Conservation (phyloP, 345 rosid genomes). For the Populus simonii region DNA sequence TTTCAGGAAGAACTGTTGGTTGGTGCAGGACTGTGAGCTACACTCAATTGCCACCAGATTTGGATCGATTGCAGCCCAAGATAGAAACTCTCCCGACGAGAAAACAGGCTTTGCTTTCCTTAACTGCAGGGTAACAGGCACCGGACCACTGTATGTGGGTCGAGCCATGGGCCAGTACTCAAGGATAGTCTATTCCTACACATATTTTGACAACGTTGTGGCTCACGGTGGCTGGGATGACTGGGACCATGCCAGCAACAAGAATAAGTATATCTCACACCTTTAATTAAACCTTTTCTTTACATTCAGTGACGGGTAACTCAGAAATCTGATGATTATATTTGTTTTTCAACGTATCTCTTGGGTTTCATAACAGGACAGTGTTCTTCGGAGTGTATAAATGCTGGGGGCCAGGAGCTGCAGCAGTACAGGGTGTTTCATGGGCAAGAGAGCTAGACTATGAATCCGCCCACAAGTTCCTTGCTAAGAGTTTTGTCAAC, state of each 20-base stretch:
- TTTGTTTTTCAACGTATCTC: no score
- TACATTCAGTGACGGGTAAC: no score
- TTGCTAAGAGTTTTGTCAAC: slow-evolving; percentile 85
- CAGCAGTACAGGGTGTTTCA: slow-evolving; percentile 64
- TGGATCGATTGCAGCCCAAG: slow-evolving; percentile 93
- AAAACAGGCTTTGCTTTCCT: slow-evolving; percentile 87
- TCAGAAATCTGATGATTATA: no score
- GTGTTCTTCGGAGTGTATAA: slow-evolving; percentile 85
- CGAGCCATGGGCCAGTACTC: slow-evolving; percentile 99
- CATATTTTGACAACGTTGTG: slow-evolving; percentile 77
- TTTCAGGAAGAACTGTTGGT: neutral
- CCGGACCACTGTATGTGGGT: slow-evolving; percentile 79
- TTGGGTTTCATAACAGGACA: slow-evolving; percentile 44
- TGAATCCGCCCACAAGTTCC: slow-evolving; percentile 75
- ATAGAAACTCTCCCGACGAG: slow-evolving; percentile 71
- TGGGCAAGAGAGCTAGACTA: slow-evolving; percentile 88
- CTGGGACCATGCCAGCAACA: slow-evolving; percentile 87
- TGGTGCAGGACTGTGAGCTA: slow-evolving; percentile 77
- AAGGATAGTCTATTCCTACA: slow-evolving; percentile 79
- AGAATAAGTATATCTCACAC: slow-evolving; percentile 55
- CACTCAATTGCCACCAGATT: slow-evolving; percentile 89
- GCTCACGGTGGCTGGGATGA: slow-evolving; percentile 99
- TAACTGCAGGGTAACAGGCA: slow-evolving; percentile 72
- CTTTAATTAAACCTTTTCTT: neutral
- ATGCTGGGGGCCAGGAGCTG: slow-evolving; percentile 89